Evolutionary conservation across 768 basidiomycete genomes (phyloP), one percentile per base, ranked within the genome.

Genomic region (Tephrocybe sp.): DNA sequence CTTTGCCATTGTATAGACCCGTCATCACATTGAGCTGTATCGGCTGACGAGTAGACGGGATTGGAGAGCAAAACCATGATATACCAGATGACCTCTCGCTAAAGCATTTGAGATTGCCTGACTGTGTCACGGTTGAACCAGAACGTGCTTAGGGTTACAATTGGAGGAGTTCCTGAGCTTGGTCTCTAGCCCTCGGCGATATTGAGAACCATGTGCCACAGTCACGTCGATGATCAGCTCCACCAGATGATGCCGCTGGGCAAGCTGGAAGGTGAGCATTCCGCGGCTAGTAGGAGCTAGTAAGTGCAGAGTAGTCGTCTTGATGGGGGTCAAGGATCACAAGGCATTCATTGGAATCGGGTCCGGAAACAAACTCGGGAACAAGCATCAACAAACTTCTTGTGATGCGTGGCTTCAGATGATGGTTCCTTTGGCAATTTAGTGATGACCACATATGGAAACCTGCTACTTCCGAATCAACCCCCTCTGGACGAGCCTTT

Each of bases 21-120:
- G 33, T 52, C 13, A 12, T 21, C 18, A 39, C 22, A 22, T 40
- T 18, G 37, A 36, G 30, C n/a, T 25, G 33, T 18, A 50, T 52
- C 56, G 51, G 50, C 34, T 57, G 56, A 38, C 37, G 18, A 19
- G 4, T n/a, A 12, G 33, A 7, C 11, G 15, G 15, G 4, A 34
- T 34, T 34, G 33, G 8, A 4, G 4, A n/a, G 33, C 8, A 4
- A 9, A 9, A 9, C 4, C 33, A n/a, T 7, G 33, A 48, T 18
- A 21, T 23, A 19, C 39, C 38, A 19, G 5, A 11, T 11, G 27
- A 12, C 41, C 18, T 22, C 12, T 34, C 9, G 25, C 19, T 9
- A 27, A 3, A 34, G 36, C 16, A 4, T 46, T 23, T 5, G 8
- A 3, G 10, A 34, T 12, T 34, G 8, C 15, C 22, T 30, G 15